phyloP scores from a whole-genome alignment of 2,329 filamentous ascomycete genomes.

The Exophiala dermatitidis region DNA sequence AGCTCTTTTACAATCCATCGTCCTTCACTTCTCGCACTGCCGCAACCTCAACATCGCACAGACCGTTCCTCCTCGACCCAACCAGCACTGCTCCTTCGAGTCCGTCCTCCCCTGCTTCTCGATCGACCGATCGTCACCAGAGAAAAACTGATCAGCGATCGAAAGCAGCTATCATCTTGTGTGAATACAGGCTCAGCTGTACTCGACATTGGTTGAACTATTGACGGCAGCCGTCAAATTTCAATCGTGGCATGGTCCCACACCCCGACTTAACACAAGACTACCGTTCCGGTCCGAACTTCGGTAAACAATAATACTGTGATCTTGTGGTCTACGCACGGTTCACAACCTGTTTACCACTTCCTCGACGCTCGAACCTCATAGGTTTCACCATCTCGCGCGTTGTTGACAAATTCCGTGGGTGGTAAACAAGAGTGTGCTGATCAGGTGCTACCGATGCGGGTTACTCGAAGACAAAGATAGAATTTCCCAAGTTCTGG shows the following conservation, averaged over 20 bases:
- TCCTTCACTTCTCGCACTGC: not conserved
- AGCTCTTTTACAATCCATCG: not conserved
- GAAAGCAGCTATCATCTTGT: not conserved
- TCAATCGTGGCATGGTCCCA: not conserved
- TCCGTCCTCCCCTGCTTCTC: not conserved
- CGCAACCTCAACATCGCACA: not conserved
- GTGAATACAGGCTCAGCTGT: not conserved
- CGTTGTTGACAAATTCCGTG: conserved; percentile 18
- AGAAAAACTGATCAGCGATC: no score
- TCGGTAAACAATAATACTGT: not conserved
- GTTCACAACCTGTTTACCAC: conserved; percentile 11
- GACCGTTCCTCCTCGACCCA: not conserved
- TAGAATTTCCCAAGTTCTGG: not conserved
- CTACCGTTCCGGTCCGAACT: not conserved
- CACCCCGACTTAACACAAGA: not conserved
- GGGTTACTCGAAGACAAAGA: conserved; percentile 8
- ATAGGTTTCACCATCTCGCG: conserved; percentile 10
- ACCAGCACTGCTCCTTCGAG: not conserved
- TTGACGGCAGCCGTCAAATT: conserved; percentile 6
- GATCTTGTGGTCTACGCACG: conserved; percentile 11
- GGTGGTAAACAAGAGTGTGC: conserved; percentile 13
- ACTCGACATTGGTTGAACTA: not conserved
- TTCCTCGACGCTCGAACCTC: conserved; percentile 5
- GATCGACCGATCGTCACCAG: no score
- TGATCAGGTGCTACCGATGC: conserved; percentile 11